phyloP scores from a whole-genome alignment of 2,329 filamentous ascomycete species.

The Tolypocladium ophioglossoides region DNA sequence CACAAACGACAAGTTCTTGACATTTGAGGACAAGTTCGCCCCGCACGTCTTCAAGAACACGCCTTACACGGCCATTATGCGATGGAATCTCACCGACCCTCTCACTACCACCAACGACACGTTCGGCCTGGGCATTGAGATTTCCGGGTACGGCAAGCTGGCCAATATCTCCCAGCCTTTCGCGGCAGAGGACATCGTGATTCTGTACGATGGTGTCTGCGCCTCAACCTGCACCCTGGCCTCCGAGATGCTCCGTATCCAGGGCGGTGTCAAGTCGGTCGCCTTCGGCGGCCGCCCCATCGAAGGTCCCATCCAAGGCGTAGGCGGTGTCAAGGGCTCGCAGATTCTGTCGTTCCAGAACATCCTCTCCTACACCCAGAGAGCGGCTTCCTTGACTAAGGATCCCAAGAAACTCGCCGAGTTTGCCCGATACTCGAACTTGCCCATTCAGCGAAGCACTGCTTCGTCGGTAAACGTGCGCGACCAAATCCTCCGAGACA shows the following conservation, averaged over 20 bases:
- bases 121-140: slow-evolving; percentile 10
- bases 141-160: slow-evolving; percentile 34
- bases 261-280: slow-evolving; percentile 40
- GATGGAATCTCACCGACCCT: slow-evolving; percentile 38
- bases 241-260: slow-evolving; percentile 39
- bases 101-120: slow-evolving; percentile 28
- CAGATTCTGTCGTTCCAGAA: slow-evolving; percentile 22
- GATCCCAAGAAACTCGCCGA: slow-evolving; percentile 13
- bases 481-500: slow-evolving; percentile 25
- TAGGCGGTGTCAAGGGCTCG: slow-evolving; percentile 42
- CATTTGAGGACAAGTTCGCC: slow-evolving; percentile 33
- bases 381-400: slow-evolving; percentile 14
- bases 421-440: slow-evolving; percentile 18
- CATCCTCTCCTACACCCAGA: slow-evolving; percentile 15
- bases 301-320: slow-evolving; percentile 38
- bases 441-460: slow-evolving; percentile 22
- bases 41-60: slow-evolving; percentile 34
- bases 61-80: slow-evolving; percentile 40
- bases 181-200: slow-evolving; percentile 43
- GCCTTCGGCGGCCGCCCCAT: slow-evolving; percentile 40
- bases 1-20: slow-evolving; percentile 37
- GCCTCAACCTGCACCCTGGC: slow-evolving; percentile 48
- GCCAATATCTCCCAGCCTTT: slow-evolving; percentile 37
- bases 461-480: slow-evolving; percentile 25
- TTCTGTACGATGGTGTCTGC: slow-evolving; percentile 50